Conservation (phyloP, 768 basidiomycete genomes). For the Myochromella boudieri region DNA sequence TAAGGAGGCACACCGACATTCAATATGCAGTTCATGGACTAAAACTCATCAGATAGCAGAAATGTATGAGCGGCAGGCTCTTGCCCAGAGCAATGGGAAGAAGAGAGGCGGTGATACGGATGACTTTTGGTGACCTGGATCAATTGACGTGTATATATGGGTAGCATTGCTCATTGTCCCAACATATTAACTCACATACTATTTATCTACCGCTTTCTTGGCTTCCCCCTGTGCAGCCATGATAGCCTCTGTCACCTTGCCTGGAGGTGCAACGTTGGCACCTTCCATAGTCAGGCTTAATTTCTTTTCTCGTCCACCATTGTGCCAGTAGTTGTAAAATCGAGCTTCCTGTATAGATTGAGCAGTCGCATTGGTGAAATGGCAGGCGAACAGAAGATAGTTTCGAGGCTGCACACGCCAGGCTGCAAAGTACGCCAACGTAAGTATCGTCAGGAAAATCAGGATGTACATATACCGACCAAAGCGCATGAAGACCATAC, state of each 20-base stretch:
- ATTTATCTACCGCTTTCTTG: slow-evolving; percentile 31
- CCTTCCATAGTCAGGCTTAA: slow-evolving; percentile 34
- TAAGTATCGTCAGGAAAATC: background rate
- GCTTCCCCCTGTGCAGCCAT: slow-evolving; percentile 43
- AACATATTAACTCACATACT: slow-evolving; percentile 12
- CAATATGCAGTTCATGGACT: background rate
- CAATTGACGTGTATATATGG: slow-evolving; percentile 15
- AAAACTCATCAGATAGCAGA: slow-evolving; percentile 68
- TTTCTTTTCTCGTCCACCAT: slow-evolving; percentile 82
- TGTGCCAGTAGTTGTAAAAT: slow-evolving; percentile 89
- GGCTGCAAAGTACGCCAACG: slow-evolving; percentile 43
- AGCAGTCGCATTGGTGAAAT: slow-evolving; percentile 86
- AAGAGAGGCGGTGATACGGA: slow-evolving; percentile 77
- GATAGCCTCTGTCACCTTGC: slow-evolving; percentile 50
- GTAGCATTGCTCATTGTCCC: no score
- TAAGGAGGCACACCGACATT: slow-evolving; percentile 27
- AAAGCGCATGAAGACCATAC: slow-evolving; percentile 92
- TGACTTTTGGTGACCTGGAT: slow-evolving; percentile 65
- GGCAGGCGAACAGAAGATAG: slow-evolving; percentile 93
- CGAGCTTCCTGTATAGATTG: slow-evolving; percentile 82
- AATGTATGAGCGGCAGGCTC: slow-evolving; percentile 88
- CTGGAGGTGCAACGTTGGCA: slow-evolving; percentile 29
- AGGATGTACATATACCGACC: slow-evolving; percentile 46
- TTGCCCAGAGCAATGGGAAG: slow-evolving; percentile 71
- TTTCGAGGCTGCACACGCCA: slow-evolving; percentile 97